These are phyloP conservation scores for Dalechampia spathulata DNA, from an alignment of 441 rosid genomes.

Conservation along the genomic window DNA sequence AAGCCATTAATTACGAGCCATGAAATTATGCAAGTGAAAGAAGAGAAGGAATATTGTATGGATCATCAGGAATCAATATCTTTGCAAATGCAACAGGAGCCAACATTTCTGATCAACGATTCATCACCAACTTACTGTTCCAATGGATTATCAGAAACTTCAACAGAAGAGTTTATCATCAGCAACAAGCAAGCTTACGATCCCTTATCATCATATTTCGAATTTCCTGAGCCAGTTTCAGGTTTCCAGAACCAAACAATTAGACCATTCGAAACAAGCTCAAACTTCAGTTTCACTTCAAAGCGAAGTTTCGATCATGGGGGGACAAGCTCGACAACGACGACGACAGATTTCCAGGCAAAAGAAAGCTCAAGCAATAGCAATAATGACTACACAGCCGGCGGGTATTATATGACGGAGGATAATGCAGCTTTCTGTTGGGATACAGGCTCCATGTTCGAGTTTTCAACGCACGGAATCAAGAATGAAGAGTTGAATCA, in stretches of 20 bases:
- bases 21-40: constrained; percentile 22
- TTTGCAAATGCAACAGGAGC: no score
- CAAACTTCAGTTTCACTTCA: constrained; percentile 28
- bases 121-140: constrained; percentile 2
- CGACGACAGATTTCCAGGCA: constrained; percentile 27
- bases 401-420: constrained; percentile 18
- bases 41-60: constrained; percentile 18
- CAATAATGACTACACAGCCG: no score
- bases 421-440: constrained; percentile 29
- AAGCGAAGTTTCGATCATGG: constrained; percentile 40
- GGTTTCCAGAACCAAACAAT: no score
- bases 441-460: no score
- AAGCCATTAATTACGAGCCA: constrained; percentile 19
- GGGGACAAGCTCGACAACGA: constrained; percentile 23
- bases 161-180: no score
- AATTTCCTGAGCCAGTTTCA: constrained; percentile 17
- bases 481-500: no score
- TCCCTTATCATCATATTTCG: constrained; percentile 31
- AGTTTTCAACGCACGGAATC: no score
- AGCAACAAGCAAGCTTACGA: constrained; percentile 27
- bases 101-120: constrained; percentile 33
- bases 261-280: constrained; percentile 24
- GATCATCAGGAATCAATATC: constrained; percentile 9
- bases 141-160: no score
- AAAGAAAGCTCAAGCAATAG: constrained; percentile 47